Percentiles rank a stretch among this genome's conserved stretches.
phyloP scores from a whole-genome alignment of 1,284 basidiomycete genomes.

The Pseudozyma sp. region DNA sequence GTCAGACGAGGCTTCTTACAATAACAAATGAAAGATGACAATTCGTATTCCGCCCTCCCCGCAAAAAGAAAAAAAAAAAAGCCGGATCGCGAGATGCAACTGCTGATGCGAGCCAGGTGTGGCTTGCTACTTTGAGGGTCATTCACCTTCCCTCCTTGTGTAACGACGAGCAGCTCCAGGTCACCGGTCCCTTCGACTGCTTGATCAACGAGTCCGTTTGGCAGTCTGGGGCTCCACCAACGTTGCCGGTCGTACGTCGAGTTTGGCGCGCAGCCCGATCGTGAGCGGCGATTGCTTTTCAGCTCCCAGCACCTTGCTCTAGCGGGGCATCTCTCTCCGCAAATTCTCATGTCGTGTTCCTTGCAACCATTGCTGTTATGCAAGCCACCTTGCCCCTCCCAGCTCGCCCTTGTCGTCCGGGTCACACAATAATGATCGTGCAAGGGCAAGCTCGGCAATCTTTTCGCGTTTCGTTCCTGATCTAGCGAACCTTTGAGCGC shows the following conservation, averaged over 20 bases:
- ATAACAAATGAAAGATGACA: no score
- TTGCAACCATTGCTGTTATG: neutral
- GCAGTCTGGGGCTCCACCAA: neutral
- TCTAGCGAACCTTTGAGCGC: no score
- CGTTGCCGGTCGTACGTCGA: neutral
- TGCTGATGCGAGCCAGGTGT: neutral
- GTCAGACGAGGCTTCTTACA: no score
- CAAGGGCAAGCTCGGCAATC: no score
- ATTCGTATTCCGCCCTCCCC: slow-evolving; percentile 4
- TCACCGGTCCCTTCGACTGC: neutral
- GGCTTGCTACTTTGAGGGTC: neutral
- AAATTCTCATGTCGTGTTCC: neutral
- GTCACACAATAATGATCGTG: no score
- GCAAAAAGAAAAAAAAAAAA: no score
- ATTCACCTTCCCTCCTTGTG: no score
- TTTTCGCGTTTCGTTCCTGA: no score
- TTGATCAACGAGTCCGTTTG: neutral
- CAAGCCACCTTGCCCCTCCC: neutral
- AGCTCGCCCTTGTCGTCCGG: no score
- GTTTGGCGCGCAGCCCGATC: no score
- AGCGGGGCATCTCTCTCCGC: neutral
- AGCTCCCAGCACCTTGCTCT: neutral
- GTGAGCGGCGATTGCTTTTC: neutral
- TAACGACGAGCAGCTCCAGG: neutral
- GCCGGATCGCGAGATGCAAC: neutral